Evolutionary conservation across 73 alveolate species (phyloP).

Genomic region (Paramecium octaurelia): DNA sequence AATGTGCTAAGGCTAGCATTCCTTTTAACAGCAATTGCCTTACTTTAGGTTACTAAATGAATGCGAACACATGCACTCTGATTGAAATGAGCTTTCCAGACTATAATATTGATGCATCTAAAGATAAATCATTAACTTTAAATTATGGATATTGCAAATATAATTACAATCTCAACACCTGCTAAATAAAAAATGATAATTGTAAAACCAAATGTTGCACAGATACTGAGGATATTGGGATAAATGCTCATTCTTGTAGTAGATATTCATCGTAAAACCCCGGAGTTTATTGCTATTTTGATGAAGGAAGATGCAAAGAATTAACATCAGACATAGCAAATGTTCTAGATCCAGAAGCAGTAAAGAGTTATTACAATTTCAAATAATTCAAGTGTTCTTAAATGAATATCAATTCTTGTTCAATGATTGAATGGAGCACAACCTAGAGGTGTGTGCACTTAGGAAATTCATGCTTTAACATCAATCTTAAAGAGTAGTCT

Average conservation of each 20-base stretch:
- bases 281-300: not conserved
- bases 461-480: not conserved
- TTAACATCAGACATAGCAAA: not conserved
- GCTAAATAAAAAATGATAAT: not conserved
- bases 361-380: not conserved
- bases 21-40: not conserved
- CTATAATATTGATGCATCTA: not conserved
- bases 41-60: not conserved
- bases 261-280: not conserved
- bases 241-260: constrained; percentile 28
- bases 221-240: not conserved
- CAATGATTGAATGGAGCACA: not conserved
- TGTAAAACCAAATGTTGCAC: not conserved
- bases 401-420: not conserved
- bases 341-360: not conserved
- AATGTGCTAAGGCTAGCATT: not conserved
- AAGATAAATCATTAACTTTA: not conserved
- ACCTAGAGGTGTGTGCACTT: not conserved
- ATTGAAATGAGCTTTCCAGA: constrained; percentile 18
- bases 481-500: not conserved
- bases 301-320: not conserved
- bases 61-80: not conserved
- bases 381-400: not conserved
- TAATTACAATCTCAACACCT: not conserved
- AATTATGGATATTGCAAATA: constrained; percentile 4